Base-by-base conservation (phyloP, 805 yeast species). In the Metschnikowia orientalis region DNA sequence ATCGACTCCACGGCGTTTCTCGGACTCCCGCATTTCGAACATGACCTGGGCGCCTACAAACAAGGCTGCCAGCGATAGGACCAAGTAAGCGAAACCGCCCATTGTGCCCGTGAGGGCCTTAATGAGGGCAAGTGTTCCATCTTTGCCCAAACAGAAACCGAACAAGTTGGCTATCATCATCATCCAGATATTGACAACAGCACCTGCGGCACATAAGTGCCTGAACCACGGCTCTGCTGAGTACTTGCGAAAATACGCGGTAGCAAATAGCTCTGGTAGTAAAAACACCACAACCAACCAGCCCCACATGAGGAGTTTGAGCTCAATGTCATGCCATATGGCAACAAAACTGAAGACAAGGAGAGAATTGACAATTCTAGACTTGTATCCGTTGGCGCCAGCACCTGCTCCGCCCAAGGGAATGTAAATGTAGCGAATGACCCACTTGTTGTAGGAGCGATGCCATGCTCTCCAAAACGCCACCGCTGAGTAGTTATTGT, bases 401-500 rank as follows among this genome's bases (percentile, higher is more conserved):
- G 97, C 96, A 4, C 71, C 71, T 0, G 97, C 96, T 4, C 71
- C 71, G 8, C 97, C 97, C 40, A 92, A 61, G 3, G 98, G 98
- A 14, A 92, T 71, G 49, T 92, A 92, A 24, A 92, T 73, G 57
- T 92, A 92, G 41, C 95, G 71, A 16, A 84, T 73, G 20, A 85
- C 82, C 95, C 96, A 92, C 46, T 82, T 74, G 60, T 90, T 89
- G 63, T 69, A 92, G 29, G 95, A 81, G 51, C 97, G 75, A 59
- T 92, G 99, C 99, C 99, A 92, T 3, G 95, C 95, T 53, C 97
- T 73, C 99, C 99, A 92, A 56, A 92, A 92, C n/a, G 92, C 87
- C 41, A 86, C 58, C 0, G 96, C 92, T 20, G 95, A 82, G 57
- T 80, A 92, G 59, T 92, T 92, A 59, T 92, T 87, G 55, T 87